Conservation (phyloP, 768 basidiomycete genomes). For the Rhodosporidiobolus sp. region DNA sequence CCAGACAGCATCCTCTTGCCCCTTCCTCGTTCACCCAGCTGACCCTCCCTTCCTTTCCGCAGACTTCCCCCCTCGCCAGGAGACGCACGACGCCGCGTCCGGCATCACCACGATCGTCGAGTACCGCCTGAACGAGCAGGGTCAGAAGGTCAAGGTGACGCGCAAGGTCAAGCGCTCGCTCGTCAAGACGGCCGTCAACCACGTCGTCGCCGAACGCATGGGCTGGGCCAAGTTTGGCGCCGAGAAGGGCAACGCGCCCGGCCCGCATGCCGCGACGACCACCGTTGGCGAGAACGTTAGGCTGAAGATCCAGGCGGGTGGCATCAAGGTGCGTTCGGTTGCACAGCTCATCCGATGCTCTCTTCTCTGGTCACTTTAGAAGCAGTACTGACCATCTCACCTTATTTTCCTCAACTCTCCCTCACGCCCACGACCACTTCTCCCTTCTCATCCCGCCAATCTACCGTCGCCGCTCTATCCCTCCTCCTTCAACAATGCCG, state of each 20-base stretch:
- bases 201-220: conserved; percentile 87
- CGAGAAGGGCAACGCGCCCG: conserved; percentile 79
- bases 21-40: not conserved
- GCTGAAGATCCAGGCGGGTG: conserved; percentile 59
- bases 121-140: conserved; percentile 81
- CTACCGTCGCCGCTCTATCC: conserved; percentile 30
- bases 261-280: conserved; percentile 82
- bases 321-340: conserved; percentile 57
- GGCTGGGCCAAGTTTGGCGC: conserved; percentile 85
- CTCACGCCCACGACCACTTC: not conserved
- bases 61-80: conserved; percentile 53
- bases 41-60: conserved; percentile 42
- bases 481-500: not conserved
- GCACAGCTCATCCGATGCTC: conserved; percentile 7
- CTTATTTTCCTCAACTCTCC: not conserved
- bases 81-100: conserved; percentile 76
- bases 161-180: conserved; percentile 79
- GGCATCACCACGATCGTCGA: conserved; percentile 82
- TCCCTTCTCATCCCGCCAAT: too few species aligned
- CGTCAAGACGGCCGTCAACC: conserved; percentile 89
- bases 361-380: not conserved
- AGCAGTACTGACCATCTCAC: conserved; percentile 30
- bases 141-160: conserved; percentile 92
- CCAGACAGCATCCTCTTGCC: conserved; percentile 14
- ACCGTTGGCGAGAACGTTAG: conserved; percentile 76